Base-by-base conservation (phyloP, 148 eudicot genomes). In the Camellia sinensis region DNA sequence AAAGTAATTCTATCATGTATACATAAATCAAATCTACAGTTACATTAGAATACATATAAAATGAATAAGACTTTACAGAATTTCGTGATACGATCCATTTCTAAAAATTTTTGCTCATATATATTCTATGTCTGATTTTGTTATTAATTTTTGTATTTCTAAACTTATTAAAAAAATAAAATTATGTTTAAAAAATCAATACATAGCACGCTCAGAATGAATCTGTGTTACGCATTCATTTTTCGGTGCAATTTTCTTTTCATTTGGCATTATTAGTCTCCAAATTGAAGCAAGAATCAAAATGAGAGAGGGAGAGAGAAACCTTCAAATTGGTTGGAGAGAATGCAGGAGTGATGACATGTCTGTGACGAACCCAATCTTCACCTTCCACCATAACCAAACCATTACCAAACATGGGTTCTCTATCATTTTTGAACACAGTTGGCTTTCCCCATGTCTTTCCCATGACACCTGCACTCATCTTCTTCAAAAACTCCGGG, bases 361-460 rank as follows among this genome's bases (percentile, higher is more conserved):
- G 99, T 73, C 99, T 79, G 81, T 92, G 99, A 17, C 88, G 95
- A 87, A 83, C 86, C 99, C 98, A 97, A 11, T 90, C 90, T 21
- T 86, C 81, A 13, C 97, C 96, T 80, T 97, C 97, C 5, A 92
- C 93, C 91, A 92, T 91, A 13, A 86, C 73, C 44, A 97, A 90
- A 22, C 99, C 99, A 43, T 88, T 85, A 0, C 99, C 99, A 84
- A 97, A 97, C 99, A 97, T 86, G 5, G 98, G 94, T 40, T 86
- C 84, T 54, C 97, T 89, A 41, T 97, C 98, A 70, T 77, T 82
- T 79, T 87, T 89, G 19, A 97, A 97, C 22, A 91, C 95, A 37
- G 67, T 86, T 4, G 99, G 98, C 86, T 94, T 97, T 3, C 99
- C 99, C 98, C 99, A 97, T 67, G 88, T 86, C 79, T 94, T 97